Evolutionary conservation across 192 early-diverging fungal genomes (phyloP).

Genomic region (Podila verticillata): DNA sequence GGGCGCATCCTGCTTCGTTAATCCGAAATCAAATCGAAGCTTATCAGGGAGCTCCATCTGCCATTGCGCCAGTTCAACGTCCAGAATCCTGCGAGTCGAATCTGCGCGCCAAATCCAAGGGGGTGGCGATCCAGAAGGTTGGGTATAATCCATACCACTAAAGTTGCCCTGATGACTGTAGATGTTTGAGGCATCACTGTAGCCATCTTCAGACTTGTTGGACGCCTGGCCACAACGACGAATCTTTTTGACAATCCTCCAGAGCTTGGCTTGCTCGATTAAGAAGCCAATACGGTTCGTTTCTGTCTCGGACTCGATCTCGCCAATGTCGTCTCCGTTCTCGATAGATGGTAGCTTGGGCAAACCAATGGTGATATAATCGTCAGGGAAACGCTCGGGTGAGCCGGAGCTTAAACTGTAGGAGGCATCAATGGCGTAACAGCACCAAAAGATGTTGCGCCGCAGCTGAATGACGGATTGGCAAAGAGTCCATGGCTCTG

Average conservation of each 20-base stretch:
- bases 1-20: constrained; percentile 30
- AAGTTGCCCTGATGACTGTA: constrained; percentile 8
- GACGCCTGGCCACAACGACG: constrained; percentile 48
- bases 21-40: constrained; percentile 29
- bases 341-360: constrained; percentile 29
- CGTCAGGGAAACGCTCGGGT: constrained; percentile 43
- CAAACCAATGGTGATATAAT: constrained; percentile 39
- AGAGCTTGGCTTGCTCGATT: constrained; percentile 52
- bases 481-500: constrained; percentile 45
- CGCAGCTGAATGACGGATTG: constrained; percentile 43
- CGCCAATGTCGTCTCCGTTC: constrained; percentile 36
- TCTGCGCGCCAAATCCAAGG: constrained; percentile 45
- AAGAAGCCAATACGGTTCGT: constrained; percentile 37
- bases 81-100: constrained; percentile 38
- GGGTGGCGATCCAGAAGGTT: background rate
- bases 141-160: background rate
- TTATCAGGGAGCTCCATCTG: constrained; percentile 40
- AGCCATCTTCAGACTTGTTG: constrained; percentile 17
- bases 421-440: constrained; percentile 47
- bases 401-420: constrained; percentile 41
- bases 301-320: constrained; percentile 36
- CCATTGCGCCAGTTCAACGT: constrained; percentile 44
- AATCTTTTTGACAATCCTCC: constrained; percentile 52
- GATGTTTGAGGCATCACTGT: constrained; percentile 21
- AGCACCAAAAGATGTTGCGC: constrained; percentile 51